Conservation (phyloP, 129 eudicot species). For the Scalesia atractyloides region DNA sequence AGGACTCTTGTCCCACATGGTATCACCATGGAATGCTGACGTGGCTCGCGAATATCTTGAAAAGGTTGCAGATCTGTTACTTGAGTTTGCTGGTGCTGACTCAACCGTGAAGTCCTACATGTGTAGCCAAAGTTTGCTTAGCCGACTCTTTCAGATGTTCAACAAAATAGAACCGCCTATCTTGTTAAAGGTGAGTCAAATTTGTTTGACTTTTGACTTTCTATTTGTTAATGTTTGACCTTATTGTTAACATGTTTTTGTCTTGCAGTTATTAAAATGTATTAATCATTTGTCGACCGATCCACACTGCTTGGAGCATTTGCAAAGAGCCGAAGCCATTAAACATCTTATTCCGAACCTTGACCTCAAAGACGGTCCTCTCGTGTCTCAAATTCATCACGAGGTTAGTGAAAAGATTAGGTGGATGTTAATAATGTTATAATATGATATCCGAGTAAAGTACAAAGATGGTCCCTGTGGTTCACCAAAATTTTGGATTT, state of each 20-base stretch:
- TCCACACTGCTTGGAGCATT: constrained; percentile 90
- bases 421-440: background rate
- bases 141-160: constrained; percentile 97
- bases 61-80: constrained; percentile 92
- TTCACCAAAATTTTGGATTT: too few species aligned
- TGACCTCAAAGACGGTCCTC: constrained; percentile 93
- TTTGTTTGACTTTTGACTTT: constrained; percentile 3
- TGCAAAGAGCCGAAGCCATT: constrained; percentile 94
- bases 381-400: constrained; percentile 83
- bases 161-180: constrained; percentile 90
- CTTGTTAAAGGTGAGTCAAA: constrained; percentile 63
- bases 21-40: constrained; percentile 87
- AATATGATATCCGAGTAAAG: too few species aligned
- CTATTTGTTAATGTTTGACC: constrained; percentile 3
- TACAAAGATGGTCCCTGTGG: too few species aligned
- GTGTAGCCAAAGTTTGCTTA: constrained; percentile 94
- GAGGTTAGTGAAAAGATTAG: constrained; percentile 58
- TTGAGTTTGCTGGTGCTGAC: constrained; percentile 96
- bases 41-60: constrained; percentile 88
- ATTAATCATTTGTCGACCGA: constrained; percentile 90
- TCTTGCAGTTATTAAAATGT: constrained; percentile 70
- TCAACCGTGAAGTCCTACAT: constrained; percentile 86
- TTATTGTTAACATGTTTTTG: constrained; percentile 7
- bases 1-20: constrained; percentile 90
- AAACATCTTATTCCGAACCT: constrained; percentile 92